Conservation (phyloP, 768 basidiomycete genomes). For the Tephrocybe sp. region DNA sequence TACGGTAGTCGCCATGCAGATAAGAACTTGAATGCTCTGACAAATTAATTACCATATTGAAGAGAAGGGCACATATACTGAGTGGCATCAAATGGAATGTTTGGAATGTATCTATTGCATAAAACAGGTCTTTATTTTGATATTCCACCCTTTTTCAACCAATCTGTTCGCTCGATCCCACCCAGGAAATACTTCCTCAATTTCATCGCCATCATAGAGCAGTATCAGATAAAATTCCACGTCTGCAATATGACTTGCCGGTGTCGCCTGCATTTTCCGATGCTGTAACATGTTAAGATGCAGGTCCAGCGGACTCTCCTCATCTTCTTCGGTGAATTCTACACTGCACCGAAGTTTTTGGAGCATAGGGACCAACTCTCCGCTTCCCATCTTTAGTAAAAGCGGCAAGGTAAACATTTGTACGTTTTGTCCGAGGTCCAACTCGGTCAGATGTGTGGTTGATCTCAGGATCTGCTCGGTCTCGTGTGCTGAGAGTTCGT, state of each 20-base stretch:
- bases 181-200: background rate
- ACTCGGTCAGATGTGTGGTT: background rate
- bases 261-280: background rate
- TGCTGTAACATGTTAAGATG: conserved; percentile 10
- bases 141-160: conserved; percentile 7
- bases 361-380: conserved; percentile 1
- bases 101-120: too few species aligned
- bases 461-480: background rate
- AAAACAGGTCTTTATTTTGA: too few species aligned
- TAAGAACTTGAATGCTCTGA: too few species aligned
- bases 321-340: background rate
- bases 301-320: background rate
- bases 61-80: too few species aligned
- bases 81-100: too few species aligned
- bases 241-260: background rate
- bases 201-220: background rate
- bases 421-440: conserved; percentile 5
- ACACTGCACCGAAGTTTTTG: conserved; percentile 2
- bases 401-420: conserved; percentile 2
- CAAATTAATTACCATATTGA: too few species aligned
- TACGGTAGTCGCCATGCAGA: too few species aligned
- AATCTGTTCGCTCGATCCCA: background rate
- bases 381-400: background rate
- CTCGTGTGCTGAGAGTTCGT: background rate
- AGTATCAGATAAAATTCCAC: background rate